phyloP scores from a whole-genome alignment of 352 stramenopile species.

The Globisporangium polare region DNA sequence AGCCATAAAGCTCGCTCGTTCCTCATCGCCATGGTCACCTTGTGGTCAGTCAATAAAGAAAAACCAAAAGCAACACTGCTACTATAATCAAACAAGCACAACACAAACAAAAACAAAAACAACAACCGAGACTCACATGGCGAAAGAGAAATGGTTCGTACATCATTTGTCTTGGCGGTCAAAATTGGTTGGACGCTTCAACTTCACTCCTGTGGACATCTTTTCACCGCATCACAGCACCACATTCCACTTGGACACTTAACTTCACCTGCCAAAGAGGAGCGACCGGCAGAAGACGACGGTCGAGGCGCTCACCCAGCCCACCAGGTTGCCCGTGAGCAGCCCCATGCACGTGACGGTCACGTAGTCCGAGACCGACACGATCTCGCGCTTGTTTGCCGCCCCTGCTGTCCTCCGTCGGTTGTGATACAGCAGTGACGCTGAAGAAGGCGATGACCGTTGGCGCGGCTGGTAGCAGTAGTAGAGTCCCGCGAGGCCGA shows the following conservation, averaged over 20 bases:
- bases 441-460: not conserved
- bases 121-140: not conserved
- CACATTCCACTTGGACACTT: not conserved
- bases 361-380: constrained; percentile 68
- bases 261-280: constrained; percentile 27
- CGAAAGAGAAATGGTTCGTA: not conserved
- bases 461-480: constrained; percentile 39
- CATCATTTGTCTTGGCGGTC: not conserved
- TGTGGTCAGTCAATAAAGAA: constrained; percentile 11
- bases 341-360: constrained; percentile 61
- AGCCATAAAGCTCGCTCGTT: not conserved
- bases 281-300: constrained; percentile 56
- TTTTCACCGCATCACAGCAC: too few species aligned
- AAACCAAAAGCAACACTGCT: constrained; percentile 9
- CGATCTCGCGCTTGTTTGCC: constrained; percentile 37
- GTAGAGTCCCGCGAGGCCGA: constrained; percentile 56
- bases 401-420: constrained; percentile 10
- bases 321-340: constrained; percentile 49
- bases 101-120: not conserved
- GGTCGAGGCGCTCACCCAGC: constrained; percentile 51
- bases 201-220: too few species aligned
- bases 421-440: constrained; percentile 2
- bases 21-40: not conserved
- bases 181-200: not conserved
- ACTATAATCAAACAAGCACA: constrained; percentile 5